phyloP scores from a whole-genome alignment of 176 grass and related monocot species.

The Neostapfia colusana region DNA sequence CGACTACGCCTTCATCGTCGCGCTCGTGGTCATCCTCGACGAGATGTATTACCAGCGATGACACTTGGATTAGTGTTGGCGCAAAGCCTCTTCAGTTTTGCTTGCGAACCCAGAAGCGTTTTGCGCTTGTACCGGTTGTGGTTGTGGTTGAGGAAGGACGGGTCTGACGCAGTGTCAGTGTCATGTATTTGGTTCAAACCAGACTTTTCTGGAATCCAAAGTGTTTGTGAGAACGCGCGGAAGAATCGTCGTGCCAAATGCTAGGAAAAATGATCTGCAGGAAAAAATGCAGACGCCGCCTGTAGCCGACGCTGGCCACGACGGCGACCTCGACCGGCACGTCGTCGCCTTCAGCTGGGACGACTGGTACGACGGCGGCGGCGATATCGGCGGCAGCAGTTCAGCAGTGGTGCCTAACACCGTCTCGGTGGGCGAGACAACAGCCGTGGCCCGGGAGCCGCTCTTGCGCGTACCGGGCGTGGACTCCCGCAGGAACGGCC shows the following conservation, averaged over 20 bases:
- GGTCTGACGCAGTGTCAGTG: no score
- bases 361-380: conserved; percentile 34
- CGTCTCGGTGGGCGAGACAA: not conserved
- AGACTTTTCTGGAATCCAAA: no score
- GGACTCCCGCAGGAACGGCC: conserved; percentile 53
- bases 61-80: not conserved
- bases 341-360: conserved; percentile 19
- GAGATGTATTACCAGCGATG: conserved; percentile 52
- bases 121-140: not conserved
- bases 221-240: no score
- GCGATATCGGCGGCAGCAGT: conserved; percentile 31
- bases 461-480: conserved; percentile 47
- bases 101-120: no score
- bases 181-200: no score
- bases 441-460: not conserved
- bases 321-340: not conserved
- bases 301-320: not conserved
- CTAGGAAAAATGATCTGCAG: no score
- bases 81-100: no score
- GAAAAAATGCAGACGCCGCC: conserved; percentile 25
- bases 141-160: not conserved
- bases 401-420: no score
- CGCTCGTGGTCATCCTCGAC: conserved; percentile 71
- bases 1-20: conserved; percentile 74
- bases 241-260: no score